A percentile compares a stretch with the other conserved stretches of the same genome.
Conservation (phyloP, 2,329 filamentous ascomycete species). For the Pseudophaeomoniella oleicola region DNA sequence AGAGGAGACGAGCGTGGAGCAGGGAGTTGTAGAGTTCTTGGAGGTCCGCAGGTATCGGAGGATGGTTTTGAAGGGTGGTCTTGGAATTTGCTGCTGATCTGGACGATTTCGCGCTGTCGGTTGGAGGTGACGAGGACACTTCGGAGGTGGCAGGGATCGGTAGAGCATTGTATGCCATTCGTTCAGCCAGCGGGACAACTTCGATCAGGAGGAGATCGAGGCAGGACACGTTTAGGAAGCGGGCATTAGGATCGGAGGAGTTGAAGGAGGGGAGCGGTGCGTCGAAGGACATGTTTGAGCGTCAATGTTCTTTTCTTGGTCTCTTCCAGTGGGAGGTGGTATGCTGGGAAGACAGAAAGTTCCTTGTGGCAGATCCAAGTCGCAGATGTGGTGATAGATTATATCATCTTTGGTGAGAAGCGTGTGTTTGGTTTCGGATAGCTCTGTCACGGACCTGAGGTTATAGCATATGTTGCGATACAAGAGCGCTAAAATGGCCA, state of each 20-base stretch:
- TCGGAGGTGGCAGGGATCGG: slow-evolving; percentile 3
- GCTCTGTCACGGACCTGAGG: too few species aligned
- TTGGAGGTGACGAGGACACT: slow-evolving; percentile 1
- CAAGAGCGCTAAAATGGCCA: too few species aligned
- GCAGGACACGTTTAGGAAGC: slow-evolving; percentile 68
- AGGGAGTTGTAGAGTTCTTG: background rate
- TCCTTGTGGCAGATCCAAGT: too few species aligned
- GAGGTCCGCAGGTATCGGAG: background rate
- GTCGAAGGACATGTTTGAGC: slow-evolving; percentile 56
- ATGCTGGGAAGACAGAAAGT: too few species aligned
- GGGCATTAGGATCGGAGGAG: slow-evolving; percentile 57
- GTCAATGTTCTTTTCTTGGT: too few species aligned
- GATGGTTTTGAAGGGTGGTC: background rate
- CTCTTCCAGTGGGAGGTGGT: too few species aligned
- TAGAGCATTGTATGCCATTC: slow-evolving; percentile 44
- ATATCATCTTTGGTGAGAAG: too few species aligned
- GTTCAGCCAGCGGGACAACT: slow-evolving; percentile 84
- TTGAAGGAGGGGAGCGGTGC: slow-evolving; percentile 54
- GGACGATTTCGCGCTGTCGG: too few species aligned
- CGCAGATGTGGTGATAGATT: too few species aligned
- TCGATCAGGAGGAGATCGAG: slow-evolving; percentile 94
- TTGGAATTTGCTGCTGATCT: slow-evolving; percentile 3
- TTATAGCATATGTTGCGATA: too few species aligned
- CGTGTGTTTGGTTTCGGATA: too few species aligned
- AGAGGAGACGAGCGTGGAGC: background rate